Conservation (phyloP, 768 basidiomycete species). For the Rhodosporidiobolus odoratus region DNA sequence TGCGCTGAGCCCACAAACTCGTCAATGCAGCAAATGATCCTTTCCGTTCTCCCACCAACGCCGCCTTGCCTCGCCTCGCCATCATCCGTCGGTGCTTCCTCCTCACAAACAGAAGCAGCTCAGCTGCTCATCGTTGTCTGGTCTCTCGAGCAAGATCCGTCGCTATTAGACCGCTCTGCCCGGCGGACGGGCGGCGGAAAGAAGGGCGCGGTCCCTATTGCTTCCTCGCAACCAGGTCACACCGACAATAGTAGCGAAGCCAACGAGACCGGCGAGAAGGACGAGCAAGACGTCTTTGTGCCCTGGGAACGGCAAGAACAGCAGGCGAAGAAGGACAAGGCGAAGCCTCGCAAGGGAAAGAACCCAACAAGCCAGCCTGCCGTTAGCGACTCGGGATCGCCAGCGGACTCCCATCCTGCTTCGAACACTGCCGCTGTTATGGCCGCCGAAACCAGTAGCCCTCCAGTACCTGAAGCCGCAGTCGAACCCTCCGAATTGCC, state of each 20-base stretch:
- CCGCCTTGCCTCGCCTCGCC: constrained; percentile 20
- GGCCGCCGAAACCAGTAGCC: neutral
- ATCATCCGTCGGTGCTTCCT: constrained; percentile 30
- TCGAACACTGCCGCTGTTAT: neutral
- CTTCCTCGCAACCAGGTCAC: neutral
- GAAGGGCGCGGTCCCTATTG: constrained; percentile 20
- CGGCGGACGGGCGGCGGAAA: constrained; percentile 15
- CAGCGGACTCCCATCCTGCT: neutral
- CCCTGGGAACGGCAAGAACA: constrained; percentile 62
- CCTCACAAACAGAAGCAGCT: constrained; percentile 54
- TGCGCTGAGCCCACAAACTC: neutral
- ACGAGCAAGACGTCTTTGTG: constrained; percentile 76
- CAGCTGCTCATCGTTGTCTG: constrained; percentile 83
- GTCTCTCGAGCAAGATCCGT: constrained; percentile 81
- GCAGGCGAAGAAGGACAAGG: constrained; percentile 27
- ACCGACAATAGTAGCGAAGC: neutral
- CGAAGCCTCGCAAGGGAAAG: constrained; percentile 6
- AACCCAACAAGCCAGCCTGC: neutral
- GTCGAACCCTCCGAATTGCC: neutral
- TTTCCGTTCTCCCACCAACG: constrained; percentile 39
- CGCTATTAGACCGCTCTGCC: constrained; percentile 24
- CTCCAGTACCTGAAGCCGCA: neutral
- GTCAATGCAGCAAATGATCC: constrained; percentile 36
- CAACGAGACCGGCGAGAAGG: constrained; percentile 28
- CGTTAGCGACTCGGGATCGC: too few relatives aligned